A percentile compares a stretch with the other conserved stretches of the same genome.
These are phyloP conservation scores for Bremia lactucae DNA, from an alignment of 352 stramenopile genomes.

Conservation along the genomic window DNA sequence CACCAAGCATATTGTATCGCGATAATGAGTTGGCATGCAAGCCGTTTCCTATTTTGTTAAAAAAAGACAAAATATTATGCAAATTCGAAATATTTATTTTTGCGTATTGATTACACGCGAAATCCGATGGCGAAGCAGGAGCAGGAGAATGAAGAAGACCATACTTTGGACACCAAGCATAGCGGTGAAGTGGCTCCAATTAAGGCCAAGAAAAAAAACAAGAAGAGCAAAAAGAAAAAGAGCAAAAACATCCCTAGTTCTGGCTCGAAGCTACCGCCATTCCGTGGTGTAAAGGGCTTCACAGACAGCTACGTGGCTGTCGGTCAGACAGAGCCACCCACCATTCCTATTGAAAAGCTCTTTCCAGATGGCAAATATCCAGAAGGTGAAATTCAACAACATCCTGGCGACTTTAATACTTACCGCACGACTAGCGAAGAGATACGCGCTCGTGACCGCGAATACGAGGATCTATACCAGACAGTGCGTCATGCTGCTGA, in stretches of 20 bases:
- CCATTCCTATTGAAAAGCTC: constrained; percentile 84
- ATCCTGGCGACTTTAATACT: constrained; percentile 90
- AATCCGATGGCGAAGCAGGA: no score
- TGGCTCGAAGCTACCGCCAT: constrained; percentile 45
- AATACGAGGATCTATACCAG: constrained; percentile 46
- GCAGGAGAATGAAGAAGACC: no score
- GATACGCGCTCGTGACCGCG: constrained; percentile 75
- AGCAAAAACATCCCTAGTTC: constrained; percentile 1
- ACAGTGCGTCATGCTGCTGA: constrained; percentile 88
- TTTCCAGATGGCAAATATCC: constrained; percentile 69
- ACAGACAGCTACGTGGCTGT: constrained; percentile 90
- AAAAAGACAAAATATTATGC: no score
- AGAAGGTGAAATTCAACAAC: constrained; percentile 88
- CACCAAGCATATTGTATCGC: no score
- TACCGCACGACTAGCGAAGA: constrained; percentile 82
- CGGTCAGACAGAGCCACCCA: constrained; percentile 92
- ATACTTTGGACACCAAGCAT: constrained; percentile 3
- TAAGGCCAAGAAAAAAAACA: constrained; percentile 50
- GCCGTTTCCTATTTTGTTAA: no score
- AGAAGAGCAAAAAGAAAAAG: constrained; percentile 81
- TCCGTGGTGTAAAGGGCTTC: constrained; percentile 76
- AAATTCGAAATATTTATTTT: no score
- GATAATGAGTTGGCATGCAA: no score
- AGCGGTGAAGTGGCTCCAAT: constrained; percentile 3
- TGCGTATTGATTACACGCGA: no score